Base-by-base conservation (phyloP, 2,329 filamentous ascomycete genomes). In the Furcasterigmium furcatum region DNA sequence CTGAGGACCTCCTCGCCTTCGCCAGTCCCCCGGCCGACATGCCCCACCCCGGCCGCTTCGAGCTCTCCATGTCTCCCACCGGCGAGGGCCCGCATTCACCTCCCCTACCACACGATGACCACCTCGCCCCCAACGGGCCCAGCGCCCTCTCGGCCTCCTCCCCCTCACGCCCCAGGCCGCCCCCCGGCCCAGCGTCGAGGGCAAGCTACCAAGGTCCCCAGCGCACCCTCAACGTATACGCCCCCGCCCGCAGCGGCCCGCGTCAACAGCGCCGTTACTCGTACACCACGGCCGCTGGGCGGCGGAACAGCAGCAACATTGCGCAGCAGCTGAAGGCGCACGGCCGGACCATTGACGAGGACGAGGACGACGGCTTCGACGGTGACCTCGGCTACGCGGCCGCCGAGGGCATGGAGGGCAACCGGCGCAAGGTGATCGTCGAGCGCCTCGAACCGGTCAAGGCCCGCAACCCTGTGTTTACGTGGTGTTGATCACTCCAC, bases 381-480 rank as follows among this genome's bases (percentile, higher is more conserved):
- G 94, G 94, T 1, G 94, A 99, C 66, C 71, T 99, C 22, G 94
- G 94, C 9, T 99, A 95, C 67, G 90, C 91, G 10, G 92, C 91
- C 1, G 94, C 94, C 0, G 89, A 92, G 63, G 94, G 90, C 21
- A 90, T 95, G 81, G 94, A 97, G 66, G 88, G 88, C 12, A 88
- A 91, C 58, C 84, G 87, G 63, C 81, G 91, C 57, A 95, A 94
- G 67, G 94, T 99, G 40, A 97, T 99, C 73, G 91, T 99, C 40
- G 94, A 99, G 74, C 78, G 94, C 52, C 71, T 99, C 47, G 94
- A 99, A 73, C 88, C 92, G 49, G 94, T 99, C 51, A 97, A 97
- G 76, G 89, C 85, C 61, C 87, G 87, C 63, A 95, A 95, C 62
- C 94, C 94, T 2, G 91, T 99, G 25, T 99, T 99, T 67, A 96